These are phyloP conservation scores for Eutrema yunnanense DNA, from an alignment of 345 rosid genomes.

Conservation along the genomic window DNA sequence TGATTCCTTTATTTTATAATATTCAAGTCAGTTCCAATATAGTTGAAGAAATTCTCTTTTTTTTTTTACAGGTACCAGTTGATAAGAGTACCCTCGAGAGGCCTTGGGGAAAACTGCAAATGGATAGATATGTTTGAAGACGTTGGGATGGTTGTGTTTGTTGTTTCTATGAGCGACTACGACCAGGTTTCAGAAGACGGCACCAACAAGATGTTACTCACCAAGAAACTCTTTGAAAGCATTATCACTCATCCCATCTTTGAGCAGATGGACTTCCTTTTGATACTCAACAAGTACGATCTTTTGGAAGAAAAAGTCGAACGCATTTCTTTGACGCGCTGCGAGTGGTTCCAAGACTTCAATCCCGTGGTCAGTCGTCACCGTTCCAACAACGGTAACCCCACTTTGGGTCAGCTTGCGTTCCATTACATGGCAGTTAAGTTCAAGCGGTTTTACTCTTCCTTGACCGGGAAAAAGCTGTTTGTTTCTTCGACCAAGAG, in stretches of 20 bases:
- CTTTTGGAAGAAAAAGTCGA: conserved; percentile 81
- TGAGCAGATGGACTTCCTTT: conserved; percentile 81
- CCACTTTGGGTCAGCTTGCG: conserved; percentile 74
- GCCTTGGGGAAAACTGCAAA: conserved; percentile 89
- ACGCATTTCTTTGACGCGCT: conserved; percentile 48
- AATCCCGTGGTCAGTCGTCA: conserved; percentile 67
- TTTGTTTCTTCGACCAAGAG: conserved; percentile 66
- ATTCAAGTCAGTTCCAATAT: not conserved
- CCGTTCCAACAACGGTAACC: conserved; percentile 55
- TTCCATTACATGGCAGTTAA: conserved; percentile 79
- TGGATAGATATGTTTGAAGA: conserved; percentile 99
- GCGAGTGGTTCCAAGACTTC: conserved; percentile 94
- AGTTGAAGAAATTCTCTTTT: not conserved
- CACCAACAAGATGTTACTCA: conserved; percentile 68
- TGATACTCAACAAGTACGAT: conserved; percentile 79
- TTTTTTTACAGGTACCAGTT: conserved; percentile 66
- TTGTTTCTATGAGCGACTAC: conserved; percentile 76
- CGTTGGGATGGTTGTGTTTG: conserved; percentile 82
- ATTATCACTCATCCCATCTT: conserved; percentile 79
- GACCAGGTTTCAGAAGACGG: conserved; percentile 58
- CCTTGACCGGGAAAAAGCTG: conserved; percentile 66
- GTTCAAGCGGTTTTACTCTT: conserved; percentile 74
- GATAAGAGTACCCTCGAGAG: conserved; percentile 77
- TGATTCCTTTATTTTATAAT: not conserved
- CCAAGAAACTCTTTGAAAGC: conserved; percentile 79